Evolutionary conservation across 495 filamentous ascomycete genomes (phyloP).

Genomic region (Copromyces sp.): DNA sequence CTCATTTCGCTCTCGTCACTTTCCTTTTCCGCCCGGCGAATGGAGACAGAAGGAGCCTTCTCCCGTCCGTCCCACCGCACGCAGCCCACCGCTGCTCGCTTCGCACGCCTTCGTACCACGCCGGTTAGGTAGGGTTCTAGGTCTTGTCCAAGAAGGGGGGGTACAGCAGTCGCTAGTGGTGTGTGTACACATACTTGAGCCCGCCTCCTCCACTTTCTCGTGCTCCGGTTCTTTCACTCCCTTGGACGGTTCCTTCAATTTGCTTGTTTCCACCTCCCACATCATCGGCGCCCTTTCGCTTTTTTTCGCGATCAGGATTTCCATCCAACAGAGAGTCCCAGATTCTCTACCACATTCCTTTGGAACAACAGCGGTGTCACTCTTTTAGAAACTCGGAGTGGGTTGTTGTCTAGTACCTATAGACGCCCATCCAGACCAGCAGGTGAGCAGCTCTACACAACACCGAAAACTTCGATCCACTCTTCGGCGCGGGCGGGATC

Average conservation of each 20-base stretch:
- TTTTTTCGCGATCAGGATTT: conserved; percentile 17
- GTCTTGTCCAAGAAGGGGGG: neutral
- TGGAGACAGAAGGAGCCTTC: neutral
- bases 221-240: conserved; percentile 17
- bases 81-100: neutral
- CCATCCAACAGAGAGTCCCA: conserved; percentile 42
- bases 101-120: conserved; percentile 7
- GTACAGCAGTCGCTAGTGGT: neutral
- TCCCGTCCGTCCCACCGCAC: neutral
- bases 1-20: neutral
- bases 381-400: neutral
- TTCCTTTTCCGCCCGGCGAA: neutral
- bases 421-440: conserved; percentile 11
- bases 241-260: conserved; percentile 21
- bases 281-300: conserved; percentile 9
- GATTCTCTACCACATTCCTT: conserved; percentile 52
- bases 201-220: conserved; percentile 6
- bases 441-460: conserved; percentile 1
- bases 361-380: conserved; percentile 29
- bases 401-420: neutral
- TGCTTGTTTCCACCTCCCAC: conserved; percentile 19
- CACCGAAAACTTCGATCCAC: neutral
- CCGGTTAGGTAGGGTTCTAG: conserved; percentile 11
- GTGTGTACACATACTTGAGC: neutral
- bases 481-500: neutral